Percentiles rank a stretch among this genome's conserved stretches.
phyloP scores from a whole-genome alignment of 2,329 filamentous ascomycete genomes.

The Botryotinia calthae region DNA sequence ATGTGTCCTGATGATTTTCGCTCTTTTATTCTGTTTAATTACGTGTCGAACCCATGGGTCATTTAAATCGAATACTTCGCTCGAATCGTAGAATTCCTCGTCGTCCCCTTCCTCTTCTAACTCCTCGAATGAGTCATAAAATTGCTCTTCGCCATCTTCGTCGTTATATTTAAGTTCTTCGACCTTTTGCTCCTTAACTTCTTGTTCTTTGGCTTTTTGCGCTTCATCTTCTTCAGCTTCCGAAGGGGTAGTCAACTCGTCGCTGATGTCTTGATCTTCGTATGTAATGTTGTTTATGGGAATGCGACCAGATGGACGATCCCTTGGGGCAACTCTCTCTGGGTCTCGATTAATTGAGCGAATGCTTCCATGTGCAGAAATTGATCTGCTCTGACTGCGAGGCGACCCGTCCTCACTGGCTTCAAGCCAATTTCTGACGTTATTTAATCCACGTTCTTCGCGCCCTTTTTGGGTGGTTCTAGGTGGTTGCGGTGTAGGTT shows the following conservation, averaged over 20 bases:
- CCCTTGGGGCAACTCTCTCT: conserved; percentile 17
- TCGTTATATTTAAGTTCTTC: not conserved
- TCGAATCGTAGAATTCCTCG: conserved; percentile 1
- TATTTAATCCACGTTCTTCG: conserved; percentile 14
- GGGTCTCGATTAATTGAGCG: conserved; percentile 30
- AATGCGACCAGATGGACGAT: conserved; percentile 19
- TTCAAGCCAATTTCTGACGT: conserved; percentile 34
- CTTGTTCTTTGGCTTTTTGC: not conserved
- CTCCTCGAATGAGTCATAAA: not conserved
- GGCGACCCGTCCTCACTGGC: conserved; percentile 21
- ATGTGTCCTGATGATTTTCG: conserved; percentile 31
- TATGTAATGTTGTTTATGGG: conserved; percentile 22
- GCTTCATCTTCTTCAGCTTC: conserved; percentile 16
- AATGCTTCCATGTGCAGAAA: conserved; percentile 34
- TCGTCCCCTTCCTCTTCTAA: not conserved
- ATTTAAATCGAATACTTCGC: conserved; percentile 7
- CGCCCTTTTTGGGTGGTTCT: conserved; percentile 22
- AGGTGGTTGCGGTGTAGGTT: conserved; percentile 12
- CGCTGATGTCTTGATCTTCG: conserved; percentile 28
- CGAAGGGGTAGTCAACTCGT: conserved; percentile 29
- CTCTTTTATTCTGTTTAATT: conserved; percentile 21
- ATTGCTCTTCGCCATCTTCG: not conserved
- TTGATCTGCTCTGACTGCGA: conserved; percentile 30
- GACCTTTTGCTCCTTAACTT: not conserved
- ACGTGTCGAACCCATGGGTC: not conserved